These are phyloP conservation scores for Xylariaceae sp. DNA, from an alignment of 2,329 filamentous ascomycete genomes.

Conservation along the genomic window DNA sequence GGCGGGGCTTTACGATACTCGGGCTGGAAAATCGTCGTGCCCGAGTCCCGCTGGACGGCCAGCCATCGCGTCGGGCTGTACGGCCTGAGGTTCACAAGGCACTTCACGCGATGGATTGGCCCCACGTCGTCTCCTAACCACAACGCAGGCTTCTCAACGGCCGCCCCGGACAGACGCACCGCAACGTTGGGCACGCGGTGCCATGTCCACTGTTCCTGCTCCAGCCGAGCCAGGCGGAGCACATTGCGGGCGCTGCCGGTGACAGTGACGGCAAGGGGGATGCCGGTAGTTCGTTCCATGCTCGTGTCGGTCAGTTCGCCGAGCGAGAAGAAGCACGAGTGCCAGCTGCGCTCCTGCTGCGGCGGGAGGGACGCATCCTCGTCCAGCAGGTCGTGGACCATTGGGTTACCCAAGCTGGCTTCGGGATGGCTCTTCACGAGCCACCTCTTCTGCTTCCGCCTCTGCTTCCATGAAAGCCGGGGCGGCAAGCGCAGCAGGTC, in stretches of 20 bases:
- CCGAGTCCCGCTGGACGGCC: constrained; percentile 47
- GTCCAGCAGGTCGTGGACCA: constrained; percentile 23
- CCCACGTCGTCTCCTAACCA: constrained; percentile 47
- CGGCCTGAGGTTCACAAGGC: constrained; percentile 36
- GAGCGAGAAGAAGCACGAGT: constrained; percentile 45
- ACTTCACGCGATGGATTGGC: constrained; percentile 48
- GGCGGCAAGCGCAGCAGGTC: not conserved
- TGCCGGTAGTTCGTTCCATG: constrained; percentile 24
- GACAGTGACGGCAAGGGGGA: constrained; percentile 41
- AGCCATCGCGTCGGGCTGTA: constrained; percentile 44
- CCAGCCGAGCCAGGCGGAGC: constrained; percentile 49
- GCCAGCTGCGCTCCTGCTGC: constrained; percentile 7
- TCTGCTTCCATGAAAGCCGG: constrained; percentile 21
- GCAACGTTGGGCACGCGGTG: constrained; percentile 38
- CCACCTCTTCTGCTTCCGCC: constrained; percentile 38
- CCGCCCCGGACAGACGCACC: constrained; percentile 42
- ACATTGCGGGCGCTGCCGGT: constrained; percentile 54
- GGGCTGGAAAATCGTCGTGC: constrained; percentile 48
- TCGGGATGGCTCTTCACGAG: constrained; percentile 48
- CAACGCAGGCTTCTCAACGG: constrained; percentile 40
- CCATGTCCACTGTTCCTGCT: constrained; percentile 52
- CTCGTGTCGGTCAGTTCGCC: constrained; percentile 48
- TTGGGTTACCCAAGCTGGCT: constrained; percentile 34
- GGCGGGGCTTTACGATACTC: constrained; percentile 37
- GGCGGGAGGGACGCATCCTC: constrained; percentile 15